Conservation (phyloP, 2,329 filamentous ascomycete species). For the Hortaea werneckii region DNA sequence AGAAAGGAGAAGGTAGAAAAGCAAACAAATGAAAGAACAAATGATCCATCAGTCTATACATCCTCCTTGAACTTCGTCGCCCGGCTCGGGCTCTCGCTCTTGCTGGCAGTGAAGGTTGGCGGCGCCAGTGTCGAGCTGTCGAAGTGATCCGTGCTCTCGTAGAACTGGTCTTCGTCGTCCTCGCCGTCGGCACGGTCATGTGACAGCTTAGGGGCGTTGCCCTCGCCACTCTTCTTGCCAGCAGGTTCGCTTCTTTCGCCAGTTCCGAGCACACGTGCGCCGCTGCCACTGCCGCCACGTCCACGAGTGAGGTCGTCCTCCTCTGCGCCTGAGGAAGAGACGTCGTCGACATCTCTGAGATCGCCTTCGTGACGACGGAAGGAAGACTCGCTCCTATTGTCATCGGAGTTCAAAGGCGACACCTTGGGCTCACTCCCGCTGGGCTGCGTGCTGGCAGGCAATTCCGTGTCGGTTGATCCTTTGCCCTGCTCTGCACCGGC, state of each 20-base stretch:
- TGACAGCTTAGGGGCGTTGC: neutral
- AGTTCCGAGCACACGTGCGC: conserved; percentile 7
- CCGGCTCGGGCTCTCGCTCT: conserved; percentile 43
- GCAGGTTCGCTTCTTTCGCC: neutral
- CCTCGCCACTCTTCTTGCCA: neutral
- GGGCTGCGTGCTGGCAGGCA: neutral
- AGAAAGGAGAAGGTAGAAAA: neutral
- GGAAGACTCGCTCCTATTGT: conserved; percentile 13
- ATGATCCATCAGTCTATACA: neutral
- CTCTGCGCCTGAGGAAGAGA: conserved; percentile 21
- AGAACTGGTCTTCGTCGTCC: conserved; percentile 37
- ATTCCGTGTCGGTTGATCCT: too few relatives aligned
- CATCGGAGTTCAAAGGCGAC: neutral
- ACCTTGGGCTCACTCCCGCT: neutral
- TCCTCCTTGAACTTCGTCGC: conserved; percentile 24
- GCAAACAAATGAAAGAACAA: neutral
- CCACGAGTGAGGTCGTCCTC: conserved; percentile 21
- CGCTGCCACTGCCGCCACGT: conserved; percentile 8
- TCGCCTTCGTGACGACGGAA: conserved; percentile 13
- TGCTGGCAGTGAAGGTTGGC: conserved; percentile 29
- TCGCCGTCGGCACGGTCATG: conserved; percentile 2
- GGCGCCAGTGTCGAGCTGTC: conserved; percentile 36
- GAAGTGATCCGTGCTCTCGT: conserved; percentile 43
- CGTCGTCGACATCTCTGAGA: conserved; percentile 12
- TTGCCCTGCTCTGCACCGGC: too few relatives aligned